A percentile compares a stretch with the other conserved stretches of the same genome.
phyloP scores from a whole-genome alignment of 768 basidiomycete species.

The Serendipita sp. region DNA sequence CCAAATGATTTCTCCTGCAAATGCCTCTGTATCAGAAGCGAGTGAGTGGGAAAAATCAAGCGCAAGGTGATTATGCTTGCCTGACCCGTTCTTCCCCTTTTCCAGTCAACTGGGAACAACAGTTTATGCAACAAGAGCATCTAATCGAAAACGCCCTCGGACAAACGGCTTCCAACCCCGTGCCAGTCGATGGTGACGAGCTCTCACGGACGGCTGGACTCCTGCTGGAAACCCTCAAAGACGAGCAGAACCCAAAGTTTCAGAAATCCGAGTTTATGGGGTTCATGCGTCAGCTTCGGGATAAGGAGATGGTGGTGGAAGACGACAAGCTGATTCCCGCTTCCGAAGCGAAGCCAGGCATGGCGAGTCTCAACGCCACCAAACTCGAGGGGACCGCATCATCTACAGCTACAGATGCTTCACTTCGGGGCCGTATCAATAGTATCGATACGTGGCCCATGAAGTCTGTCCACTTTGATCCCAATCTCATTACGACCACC shows the following conservation, averaged over 20 bases:
- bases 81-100: too few species aligned
- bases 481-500: not conserved
- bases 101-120: slow-evolving; percentile 11
- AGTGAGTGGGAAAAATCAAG: slow-evolving; percentile 12
- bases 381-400: slow-evolving; percentile 13
- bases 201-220: slow-evolving; percentile 67
- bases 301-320: slow-evolving; percentile 61
- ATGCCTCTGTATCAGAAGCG: slow-evolving; percentile 10
- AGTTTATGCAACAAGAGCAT: not conserved
- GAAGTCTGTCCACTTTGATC: slow-evolving; percentile 13
- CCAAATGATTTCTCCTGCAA: not conserved
- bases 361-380: slow-evolving; percentile 9
- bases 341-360: slow-evolving; percentile 21
- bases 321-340: slow-evolving; percentile 57
- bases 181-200: slow-evolving; percentile 39
- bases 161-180: not conserved
- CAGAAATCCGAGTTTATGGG: slow-evolving; percentile 69
- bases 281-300: slow-evolving; percentile 73
- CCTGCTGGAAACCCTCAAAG: slow-evolving; percentile 57
- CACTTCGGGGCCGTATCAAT: not conserved
- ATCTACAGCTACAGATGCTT: not conserved
- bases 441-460: slow-evolving; percentile 6
- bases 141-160: not conserved
- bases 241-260: slow-evolving; percentile 73
- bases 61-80: too few species aligned